Conservation (phyloP, 2,329 filamentous ascomycete genomes). For the Penicillium sp. region DNA sequence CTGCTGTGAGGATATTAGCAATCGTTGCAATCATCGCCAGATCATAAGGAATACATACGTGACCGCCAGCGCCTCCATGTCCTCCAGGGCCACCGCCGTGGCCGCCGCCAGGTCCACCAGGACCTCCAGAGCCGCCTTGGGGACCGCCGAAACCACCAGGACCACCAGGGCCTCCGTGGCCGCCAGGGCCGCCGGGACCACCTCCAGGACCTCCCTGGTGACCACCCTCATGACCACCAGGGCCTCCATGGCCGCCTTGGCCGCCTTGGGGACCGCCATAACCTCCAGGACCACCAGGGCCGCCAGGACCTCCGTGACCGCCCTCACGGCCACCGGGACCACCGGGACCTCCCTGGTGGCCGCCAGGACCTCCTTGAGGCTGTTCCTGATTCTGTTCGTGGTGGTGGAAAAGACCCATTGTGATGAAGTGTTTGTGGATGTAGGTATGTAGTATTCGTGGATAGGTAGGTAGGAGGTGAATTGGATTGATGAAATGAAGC, state of each 20-base stretch:
- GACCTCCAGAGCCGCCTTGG: neutral
- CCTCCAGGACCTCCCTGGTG: neutral
- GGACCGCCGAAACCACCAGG: neutral
- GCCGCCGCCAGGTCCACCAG: neutral
- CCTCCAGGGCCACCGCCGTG: neutral
- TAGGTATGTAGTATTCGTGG: neutral
- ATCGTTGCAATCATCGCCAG: neutral
- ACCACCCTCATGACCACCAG: neutral
- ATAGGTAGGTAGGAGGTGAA: neutral
- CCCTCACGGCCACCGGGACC: neutral
- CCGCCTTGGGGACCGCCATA: neutral
- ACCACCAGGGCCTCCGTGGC: neutral
- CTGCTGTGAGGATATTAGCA: neutral
- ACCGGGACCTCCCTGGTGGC: neutral
- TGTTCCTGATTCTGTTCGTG: constrained; percentile 1
- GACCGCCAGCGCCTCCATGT: neutral
- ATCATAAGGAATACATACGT: neutral
- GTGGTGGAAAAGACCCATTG: constrained; percentile 15
- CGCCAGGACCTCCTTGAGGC: neutral
- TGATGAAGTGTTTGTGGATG: neutral
- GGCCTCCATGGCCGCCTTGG: neutral
- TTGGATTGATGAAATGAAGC: neutral
- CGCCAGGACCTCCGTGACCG: neutral
- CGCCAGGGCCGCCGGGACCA: neutral
- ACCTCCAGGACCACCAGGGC: neutral